phyloP scores from a whole-genome alignment of 2,329 filamentous ascomycete genomes.

The Neofusicoccum kwambonambiense region DNA sequence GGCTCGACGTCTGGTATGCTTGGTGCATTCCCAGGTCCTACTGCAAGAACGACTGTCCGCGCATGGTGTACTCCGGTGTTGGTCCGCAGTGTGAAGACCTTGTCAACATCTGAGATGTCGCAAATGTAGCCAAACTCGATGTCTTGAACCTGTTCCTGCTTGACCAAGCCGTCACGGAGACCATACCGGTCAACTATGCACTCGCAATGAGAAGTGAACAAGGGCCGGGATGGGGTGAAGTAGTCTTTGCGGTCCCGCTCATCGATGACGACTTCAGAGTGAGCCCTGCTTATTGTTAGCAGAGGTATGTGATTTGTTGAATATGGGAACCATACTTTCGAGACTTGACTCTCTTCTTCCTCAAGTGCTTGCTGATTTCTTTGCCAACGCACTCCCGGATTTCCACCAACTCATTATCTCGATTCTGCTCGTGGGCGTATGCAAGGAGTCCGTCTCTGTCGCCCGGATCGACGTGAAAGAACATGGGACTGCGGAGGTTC shows the following conservation, averaged over 20 bases:
- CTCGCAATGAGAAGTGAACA: conserved; percentile 45
- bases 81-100: conserved; percentile 65
- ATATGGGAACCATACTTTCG: conserved; percentile 38
- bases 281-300: conserved; percentile 16
- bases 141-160: conserved; percentile 59
- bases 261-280: conserved; percentile 39
- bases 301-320: not conserved
- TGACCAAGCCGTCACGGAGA: conserved; percentile 56
- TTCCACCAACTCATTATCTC: conserved; percentile 66
- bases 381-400: conserved; percentile 74
- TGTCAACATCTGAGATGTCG: conserved; percentile 46
- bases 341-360: conserved; percentile 60
- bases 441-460: conserved; percentile 73
- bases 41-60: conserved; percentile 65
- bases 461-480: conserved; percentile 75
- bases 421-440: conserved; percentile 61
- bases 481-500: conserved; percentile 75
- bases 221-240: conserved; percentile 39
- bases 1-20: conserved; percentile 37
- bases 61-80: conserved; percentile 56
- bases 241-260: conserved; percentile 50
- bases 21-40: conserved; percentile 66
- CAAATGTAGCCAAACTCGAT: conserved; percentile 58
- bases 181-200: conserved; percentile 42
- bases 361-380: conserved; percentile 74